A percentile compares a stretch with the other conserved stretches of the same genome.
Evolutionary conservation across 1,284 basidiomycete genomes (phyloP).

Genomic region (Farysia itapuensis): DNA sequence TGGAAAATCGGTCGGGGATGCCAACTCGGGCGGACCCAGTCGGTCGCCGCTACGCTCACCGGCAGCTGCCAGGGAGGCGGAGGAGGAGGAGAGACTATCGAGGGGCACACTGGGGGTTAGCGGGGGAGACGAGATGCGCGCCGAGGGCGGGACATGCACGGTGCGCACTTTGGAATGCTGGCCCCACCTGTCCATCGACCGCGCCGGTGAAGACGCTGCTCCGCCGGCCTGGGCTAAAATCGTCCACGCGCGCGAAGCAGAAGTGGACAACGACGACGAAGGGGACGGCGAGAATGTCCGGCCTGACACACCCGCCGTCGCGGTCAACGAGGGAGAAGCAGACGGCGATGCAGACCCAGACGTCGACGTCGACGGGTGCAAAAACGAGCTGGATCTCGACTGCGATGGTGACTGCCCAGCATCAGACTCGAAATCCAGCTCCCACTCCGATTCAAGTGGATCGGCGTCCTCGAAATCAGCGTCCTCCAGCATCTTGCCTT

Average conservation of each 20-base stretch:
- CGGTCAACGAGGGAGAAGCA: conserved; percentile 29
- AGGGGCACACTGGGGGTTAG: too few species aligned
- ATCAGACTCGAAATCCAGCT: not conserved
- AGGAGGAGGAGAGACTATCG: conserved; percentile 1
- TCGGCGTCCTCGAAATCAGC: conserved; percentile 11
- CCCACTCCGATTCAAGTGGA: not conserved
- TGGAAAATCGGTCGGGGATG: conserved; percentile 9
- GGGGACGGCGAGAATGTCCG: too few species aligned
- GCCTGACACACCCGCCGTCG: not conserved
- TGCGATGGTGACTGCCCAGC: too few species aligned
- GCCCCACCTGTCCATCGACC: conserved; percentile 19
- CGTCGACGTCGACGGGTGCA: conserved; percentile 12
- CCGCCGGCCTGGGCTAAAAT: conserved; percentile 40
- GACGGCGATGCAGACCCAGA: conserved; percentile 27
- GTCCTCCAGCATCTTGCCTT: conserved; percentile 13
- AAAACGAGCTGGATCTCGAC: conserved; percentile 2
- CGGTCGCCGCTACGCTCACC: not conserved
- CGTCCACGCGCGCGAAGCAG: conserved; percentile 46
- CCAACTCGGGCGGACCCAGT: conserved; percentile 9
- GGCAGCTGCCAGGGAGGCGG: conserved; percentile 3
- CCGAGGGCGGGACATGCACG: conserved; percentile 38
- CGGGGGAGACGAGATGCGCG: conserved; percentile 23
- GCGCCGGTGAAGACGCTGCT: conserved; percentile 12
- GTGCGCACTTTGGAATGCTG: conserved; percentile 47
- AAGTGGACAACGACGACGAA: conserved; percentile 6